Conservation (phyloP, 2,329 filamentous ascomycete species). For the Pestalotiopsis sp. region DNA sequence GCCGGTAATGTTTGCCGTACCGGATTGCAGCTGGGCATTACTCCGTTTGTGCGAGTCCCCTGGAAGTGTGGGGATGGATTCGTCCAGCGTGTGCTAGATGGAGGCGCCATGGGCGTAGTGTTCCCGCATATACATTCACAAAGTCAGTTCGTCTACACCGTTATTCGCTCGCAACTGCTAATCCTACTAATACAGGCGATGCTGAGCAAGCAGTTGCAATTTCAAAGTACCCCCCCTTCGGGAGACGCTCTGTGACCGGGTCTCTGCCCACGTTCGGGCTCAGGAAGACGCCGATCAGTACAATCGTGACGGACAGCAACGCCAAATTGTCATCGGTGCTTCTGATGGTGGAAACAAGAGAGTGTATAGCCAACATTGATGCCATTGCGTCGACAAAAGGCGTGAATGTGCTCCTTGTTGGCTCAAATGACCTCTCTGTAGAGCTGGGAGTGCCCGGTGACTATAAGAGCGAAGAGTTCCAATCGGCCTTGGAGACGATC, state of each 20-base stretch:
- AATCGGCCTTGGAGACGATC: neutral
- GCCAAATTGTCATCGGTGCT: neutral
- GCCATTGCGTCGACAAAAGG: neutral
- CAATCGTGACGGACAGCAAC: neutral
- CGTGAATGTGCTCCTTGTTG: slow-evolving; percentile 6
- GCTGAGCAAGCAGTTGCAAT: neutral
- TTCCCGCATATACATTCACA: neutral
- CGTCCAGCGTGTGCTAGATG: slow-evolving; percentile 27
- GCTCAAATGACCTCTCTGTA: neutral
- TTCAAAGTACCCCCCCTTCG: neutral
- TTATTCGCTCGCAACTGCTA: neutral
- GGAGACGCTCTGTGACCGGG: neutral
- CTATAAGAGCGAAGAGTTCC: neutral
- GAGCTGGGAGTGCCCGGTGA: slow-evolving; percentile 2
- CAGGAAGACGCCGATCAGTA: neutral
- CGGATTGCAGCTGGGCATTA: slow-evolving; percentile 28
- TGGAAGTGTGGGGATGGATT: slow-evolving; percentile 36
- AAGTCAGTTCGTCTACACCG: neutral
- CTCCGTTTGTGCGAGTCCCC: slow-evolving; percentile 35
- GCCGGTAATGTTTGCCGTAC: slow-evolving; percentile 31
- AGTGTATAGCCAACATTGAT: neutral
- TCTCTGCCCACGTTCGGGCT: neutral
- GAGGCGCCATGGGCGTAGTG: neutral
- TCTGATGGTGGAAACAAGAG: neutral
- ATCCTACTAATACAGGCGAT: neutral